Base-by-base conservation (phyloP, 768 basidiomycete species). In the Coprinopsis strossmayeri region DNA sequence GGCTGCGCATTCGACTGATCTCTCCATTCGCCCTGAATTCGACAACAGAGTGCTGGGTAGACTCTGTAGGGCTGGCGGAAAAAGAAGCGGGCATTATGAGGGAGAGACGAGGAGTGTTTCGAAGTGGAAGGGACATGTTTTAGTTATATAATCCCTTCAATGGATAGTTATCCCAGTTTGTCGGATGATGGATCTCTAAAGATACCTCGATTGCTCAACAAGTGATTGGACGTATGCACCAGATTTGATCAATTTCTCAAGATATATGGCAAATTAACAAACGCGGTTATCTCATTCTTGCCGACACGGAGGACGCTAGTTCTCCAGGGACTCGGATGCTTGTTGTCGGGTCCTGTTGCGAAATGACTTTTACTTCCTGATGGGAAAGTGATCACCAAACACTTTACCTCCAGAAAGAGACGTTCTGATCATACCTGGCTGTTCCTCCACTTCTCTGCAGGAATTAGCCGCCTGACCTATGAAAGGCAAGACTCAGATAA, bases 1-100 rank as follows among this genome's bases (percentile, higher is more conserved):
- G 70, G 50, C 61, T 70, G 45, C 70, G 63, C 68, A 71, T 70
- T 50, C 68, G 61, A 50, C 68, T 69, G 41, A 68, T 63, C 61
- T 70, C 67, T 45, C 69, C 70, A 55, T 70, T 71, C 30, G 68
- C 67, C 53, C 70, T 71, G 52, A 68, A 52, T 54, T 71, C 67
- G 45, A 69, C 58, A 7, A 62, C 53, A 52, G 59, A 58, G 41
- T 61, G 59, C 38, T 60, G 48, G 30, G 63, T 34, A 45, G 62
- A 48, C 57, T 61, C 56, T 41, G 63, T 52, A 48, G n/a, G 32
- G 7, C 9, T 35, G 32, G 58, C 49, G 25, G 59, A 58, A 56
- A 63, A 56, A 59, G 62, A 50, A 53, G 56, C 52, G 48, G 59
- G 53, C 64, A 63, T 62, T 25, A 28, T 56, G 59, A 55, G 45